Base-by-base conservation (phyloP, 2,329 filamentous ascomycete genomes). In the Fusarium chuoi region DNA sequence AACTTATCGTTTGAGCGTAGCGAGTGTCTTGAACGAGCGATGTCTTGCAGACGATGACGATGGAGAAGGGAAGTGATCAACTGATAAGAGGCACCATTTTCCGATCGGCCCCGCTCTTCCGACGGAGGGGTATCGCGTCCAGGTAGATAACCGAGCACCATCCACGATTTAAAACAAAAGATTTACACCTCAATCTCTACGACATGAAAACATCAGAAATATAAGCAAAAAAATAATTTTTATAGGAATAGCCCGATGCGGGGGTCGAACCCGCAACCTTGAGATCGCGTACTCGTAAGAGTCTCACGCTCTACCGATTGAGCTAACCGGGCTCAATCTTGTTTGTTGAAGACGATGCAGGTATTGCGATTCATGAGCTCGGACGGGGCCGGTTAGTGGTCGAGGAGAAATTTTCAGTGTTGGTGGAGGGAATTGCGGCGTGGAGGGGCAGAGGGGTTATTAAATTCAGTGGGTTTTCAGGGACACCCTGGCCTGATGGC, bases 241-340 rank as follows among this genome's bases (percentile, higher is more conserved):
- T 58, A 73, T 72, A 73, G 70, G 70, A 73, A 73, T 63, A 82
- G 81, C 81, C 82, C 81, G 79, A 83, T 81, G 81, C 80, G 81
- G 82, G 81, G 82, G 81, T 87, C 85, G 85, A 87, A 88, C 87
- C 85, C 85, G 84, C 85, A 87, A 84, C 85, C 85, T 87, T 86
- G 84, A 87, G 86, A 86, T 87, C 65, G 78, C 63, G 78, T 73
- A 75, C 78, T 79, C 77, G 3, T 87, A 87, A 88, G 89, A 91
- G 89, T 90, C 89, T 90, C 86, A 90, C 89, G 89, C 89, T 91
- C 89, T 91, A 90, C 77, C 78, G 78, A 80, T 79, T 78, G 77
- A 78, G 73, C 75, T 77, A 77, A 76, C 75, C 75, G 71, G 75
- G 75, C 75, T 48, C 71, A 73, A 73, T 73, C 71, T 73, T 71